phyloP scores from a whole-genome alignment of 2,329 filamentous ascomycete species.

The Colletotrichum tropicale region DNA sequence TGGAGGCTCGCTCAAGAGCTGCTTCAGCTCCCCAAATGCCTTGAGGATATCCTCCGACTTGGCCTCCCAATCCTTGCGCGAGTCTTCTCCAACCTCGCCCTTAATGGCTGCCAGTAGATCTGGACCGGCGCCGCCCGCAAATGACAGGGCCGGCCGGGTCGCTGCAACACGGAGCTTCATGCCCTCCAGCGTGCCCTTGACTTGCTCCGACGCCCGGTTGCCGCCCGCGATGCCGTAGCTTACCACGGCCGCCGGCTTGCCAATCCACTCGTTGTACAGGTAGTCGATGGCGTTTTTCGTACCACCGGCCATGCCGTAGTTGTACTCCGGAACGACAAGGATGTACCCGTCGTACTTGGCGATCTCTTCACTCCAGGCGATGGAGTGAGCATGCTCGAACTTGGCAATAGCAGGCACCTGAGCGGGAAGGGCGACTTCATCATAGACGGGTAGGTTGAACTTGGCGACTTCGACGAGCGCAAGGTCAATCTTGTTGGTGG shows the following conservation, averaged over 20 bases:
- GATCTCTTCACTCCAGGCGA: constrained; percentile 49
- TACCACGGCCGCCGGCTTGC: constrained; percentile 57
- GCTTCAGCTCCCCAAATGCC: constrained; percentile 30
- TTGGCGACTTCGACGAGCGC: constrained; percentile 37
- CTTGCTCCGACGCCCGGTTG: constrained; percentile 25
- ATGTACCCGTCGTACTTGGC: constrained; percentile 41
- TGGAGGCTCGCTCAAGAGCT: constrained; percentile 20
- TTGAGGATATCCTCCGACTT: constrained; percentile 22
- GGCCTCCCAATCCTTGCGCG: constrained; percentile 25
- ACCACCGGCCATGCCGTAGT: constrained; percentile 56
- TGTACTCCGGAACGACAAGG: constrained; percentile 60
- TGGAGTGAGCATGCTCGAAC: constrained; percentile 45
- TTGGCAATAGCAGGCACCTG: constrained; percentile 37
- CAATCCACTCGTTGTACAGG: constrained; percentile 61
- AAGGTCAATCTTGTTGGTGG: constrained; percentile 25
- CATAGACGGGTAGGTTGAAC: constrained; percentile 47
- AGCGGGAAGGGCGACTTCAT: constrained; percentile 45
- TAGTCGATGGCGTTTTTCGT: constrained; percentile 69
- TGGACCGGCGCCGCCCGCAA: constrained; percentile 23
- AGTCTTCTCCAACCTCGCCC: constrained; percentile 26
- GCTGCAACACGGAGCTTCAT: constrained; percentile 35
- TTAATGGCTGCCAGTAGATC: constrained; percentile 25
- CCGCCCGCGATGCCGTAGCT: constrained; percentile 57
- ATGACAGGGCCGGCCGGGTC: constrained; percentile 32
- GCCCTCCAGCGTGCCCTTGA: constrained; percentile 28